phyloP scores from a whole-genome alignment of 2,329 filamentous ascomycete species.

The Elsinoe fawcettii region DNA sequence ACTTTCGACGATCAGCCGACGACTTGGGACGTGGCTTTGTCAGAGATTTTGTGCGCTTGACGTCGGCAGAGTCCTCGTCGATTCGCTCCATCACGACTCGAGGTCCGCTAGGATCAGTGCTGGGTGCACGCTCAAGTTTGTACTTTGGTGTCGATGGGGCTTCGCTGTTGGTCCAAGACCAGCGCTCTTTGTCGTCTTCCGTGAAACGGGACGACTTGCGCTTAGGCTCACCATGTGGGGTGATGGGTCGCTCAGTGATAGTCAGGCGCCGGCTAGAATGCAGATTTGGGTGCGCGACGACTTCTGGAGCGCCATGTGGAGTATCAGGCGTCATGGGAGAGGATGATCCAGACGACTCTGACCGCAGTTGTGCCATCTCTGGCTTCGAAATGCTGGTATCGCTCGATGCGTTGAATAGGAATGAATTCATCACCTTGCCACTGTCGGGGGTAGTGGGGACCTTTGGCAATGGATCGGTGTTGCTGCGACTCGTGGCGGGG shows the following conservation, averaged over 20 bases:
- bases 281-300: not conserved
- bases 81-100: conserved; percentile 10
- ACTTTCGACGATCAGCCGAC: not conserved
- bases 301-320: not conserved
- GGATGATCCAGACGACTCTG: not conserved
- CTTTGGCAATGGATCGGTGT: conserved; percentile 12
- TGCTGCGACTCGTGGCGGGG: conserved; percentile 3
- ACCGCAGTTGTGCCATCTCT: conserved; percentile 7
- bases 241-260: conserved; percentile 1
- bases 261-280: not conserved
- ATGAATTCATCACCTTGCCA: not conserved
- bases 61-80: not conserved
- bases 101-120: not conserved
- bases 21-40: not conserved
- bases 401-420: not conserved
- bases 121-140: conserved; percentile 14
- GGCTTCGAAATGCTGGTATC: not conserved
- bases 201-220: conserved; percentile 6
- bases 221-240: not conserved
- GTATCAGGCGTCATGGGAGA: not conserved
- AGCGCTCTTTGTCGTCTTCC: conserved; percentile 18
- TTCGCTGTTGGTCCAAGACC: conserved; percentile 26
- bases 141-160: conserved; percentile 25
- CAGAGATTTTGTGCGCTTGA: not conserved
- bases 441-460: conserved; percentile 2